Percentiles rank a stretch among this genome's conserved stretches.
These are phyloP conservation scores for Diaporthe vexans DNA, from an alignment of 2,329 filamentous ascomycete genomes.

Conservation along the genomic window DNA sequence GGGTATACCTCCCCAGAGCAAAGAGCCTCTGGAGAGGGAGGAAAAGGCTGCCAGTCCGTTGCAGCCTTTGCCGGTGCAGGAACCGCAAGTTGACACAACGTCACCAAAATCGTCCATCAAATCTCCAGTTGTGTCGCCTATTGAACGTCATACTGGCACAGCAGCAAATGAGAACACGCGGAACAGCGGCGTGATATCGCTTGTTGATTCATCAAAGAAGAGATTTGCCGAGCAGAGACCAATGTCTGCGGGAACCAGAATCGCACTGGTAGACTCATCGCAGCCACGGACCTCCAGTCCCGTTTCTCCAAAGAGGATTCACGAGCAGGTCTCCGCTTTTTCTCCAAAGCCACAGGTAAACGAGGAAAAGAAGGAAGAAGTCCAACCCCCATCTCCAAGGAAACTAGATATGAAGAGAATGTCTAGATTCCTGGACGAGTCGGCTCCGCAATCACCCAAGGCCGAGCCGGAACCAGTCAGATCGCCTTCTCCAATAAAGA, in stretches of 20 bases:
- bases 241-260: slow-evolving; percentile 44
- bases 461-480: slow-evolving; percentile 48
- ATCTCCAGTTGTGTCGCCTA: slow-evolving; percentile 42
- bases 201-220: slow-evolving; percentile 43
- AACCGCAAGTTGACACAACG: slow-evolving; percentile 40
- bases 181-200: slow-evolving; percentile 37
- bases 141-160: slow-evolving; percentile 39
- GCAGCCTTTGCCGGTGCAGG: slow-evolving; percentile 10
- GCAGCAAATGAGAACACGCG: slow-evolving; percentile 13
- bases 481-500: slow-evolving; percentile 54
- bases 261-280: slow-evolving; percentile 47
- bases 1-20: neutral
- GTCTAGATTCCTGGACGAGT: slow-evolving; percentile 69
- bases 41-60: slow-evolving; percentile 33
- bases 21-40: slow-evolving; percentile 39
- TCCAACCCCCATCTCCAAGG: slow-evolving; percentile 65
- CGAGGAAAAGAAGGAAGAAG: slow-evolving; percentile 49
- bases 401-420: slow-evolving; percentile 72
- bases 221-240: slow-evolving; percentile 43
- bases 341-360: slow-evolving; percentile 47
- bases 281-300: slow-evolving; percentile 44
- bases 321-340: slow-evolving; percentile 51
- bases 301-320: slow-evolving; percentile 50
- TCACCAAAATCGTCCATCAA: slow-evolving; percentile 48
- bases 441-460: slow-evolving; percentile 48